These are phyloP conservation scores for Basidioascus undulatus DNA, from an alignment of 768 basidiomycete genomes.

Conservation along the genomic window DNA sequence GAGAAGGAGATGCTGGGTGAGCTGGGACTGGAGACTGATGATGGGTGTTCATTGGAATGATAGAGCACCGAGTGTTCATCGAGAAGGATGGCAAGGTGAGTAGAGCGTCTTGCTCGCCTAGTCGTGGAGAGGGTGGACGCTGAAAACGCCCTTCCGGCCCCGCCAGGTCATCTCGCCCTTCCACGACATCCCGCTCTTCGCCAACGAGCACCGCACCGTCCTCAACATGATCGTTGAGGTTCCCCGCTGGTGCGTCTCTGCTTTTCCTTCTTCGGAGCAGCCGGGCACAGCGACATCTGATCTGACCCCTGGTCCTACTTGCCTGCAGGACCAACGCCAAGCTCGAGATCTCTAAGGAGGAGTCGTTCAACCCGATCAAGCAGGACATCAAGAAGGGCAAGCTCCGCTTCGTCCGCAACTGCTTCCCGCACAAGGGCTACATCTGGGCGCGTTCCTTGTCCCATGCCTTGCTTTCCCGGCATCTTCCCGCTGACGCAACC, in stretches of 20 bases:
- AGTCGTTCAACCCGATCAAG: slow-evolving; percentile 98
- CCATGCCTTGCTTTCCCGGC: background rate
- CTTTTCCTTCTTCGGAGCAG: too few species aligned
- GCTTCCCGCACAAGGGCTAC: slow-evolving; percentile 99
- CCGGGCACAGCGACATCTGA: too few species aligned
- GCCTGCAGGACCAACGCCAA: slow-evolving; percentile 99
- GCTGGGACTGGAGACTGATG: background rate
- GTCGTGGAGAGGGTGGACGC: background rate
- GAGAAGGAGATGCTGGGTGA: too few species aligned
- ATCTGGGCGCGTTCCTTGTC: slow-evolving; percentile 36
- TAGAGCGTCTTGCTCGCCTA: background rate
- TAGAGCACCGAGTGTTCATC: slow-evolving; percentile 87
- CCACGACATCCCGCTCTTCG: slow-evolving; percentile 96
- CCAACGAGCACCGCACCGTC: slow-evolving; percentile 79
- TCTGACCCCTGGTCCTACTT: too few species aligned
- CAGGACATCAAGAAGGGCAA: slow-evolving; percentile 96
- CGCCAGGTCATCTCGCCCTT: slow-evolving; percentile 63
- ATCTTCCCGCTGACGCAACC: background rate
- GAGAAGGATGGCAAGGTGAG: slow-evolving; percentile 53
- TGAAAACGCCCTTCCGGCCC: background rate
- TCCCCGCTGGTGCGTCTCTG: slow-evolving; percentile 96
- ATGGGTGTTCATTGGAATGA: slow-evolving; percentile 2
- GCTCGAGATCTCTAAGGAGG: slow-evolving; percentile 98
- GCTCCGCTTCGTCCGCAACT: slow-evolving; percentile 92
- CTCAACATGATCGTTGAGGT: slow-evolving; percentile 97